phyloP scores from a whole-genome alignment of 2,329 filamentous ascomycete genomes.

The Talaromyces pinophilus region DNA sequence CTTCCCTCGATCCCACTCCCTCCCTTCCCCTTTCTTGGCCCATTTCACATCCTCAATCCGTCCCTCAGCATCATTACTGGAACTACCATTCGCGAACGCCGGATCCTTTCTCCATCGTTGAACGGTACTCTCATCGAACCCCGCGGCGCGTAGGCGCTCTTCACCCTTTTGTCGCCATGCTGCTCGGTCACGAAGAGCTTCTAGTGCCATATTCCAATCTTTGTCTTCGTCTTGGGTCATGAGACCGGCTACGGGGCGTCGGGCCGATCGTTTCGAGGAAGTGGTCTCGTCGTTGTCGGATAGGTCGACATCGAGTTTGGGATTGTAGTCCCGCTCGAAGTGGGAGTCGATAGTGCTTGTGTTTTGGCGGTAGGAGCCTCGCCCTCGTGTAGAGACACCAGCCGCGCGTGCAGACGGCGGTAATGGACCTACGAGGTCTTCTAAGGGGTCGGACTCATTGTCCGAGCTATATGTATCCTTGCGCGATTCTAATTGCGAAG shows the following conservation, averaged over 20 bases:
- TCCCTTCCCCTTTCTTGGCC: constrained; percentile 67
- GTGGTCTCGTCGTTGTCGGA: constrained; percentile 55
- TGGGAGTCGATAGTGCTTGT: constrained; percentile 73
- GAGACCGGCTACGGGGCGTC: constrained; percentile 41
- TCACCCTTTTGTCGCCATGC: constrained; percentile 75
- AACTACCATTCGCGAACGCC: constrained; percentile 50
- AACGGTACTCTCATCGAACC: constrained; percentile 75
- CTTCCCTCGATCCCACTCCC: constrained; percentile 69
- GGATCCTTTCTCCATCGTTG: constrained; percentile 67
- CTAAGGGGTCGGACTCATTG: constrained; percentile 66
- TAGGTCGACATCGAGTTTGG: constrained; percentile 46
- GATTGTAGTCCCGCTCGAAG: constrained; percentile 69
- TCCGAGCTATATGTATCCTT: constrained; percentile 24
- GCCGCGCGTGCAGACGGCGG: constrained; percentile 48
- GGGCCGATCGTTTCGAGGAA: constrained; percentile 56
- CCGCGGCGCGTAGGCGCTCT: constrained; percentile 72
- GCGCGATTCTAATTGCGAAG: not conserved
- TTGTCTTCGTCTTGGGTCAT: constrained; percentile 62
- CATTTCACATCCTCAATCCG: constrained; percentile 71
- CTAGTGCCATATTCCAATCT: constrained; percentile 78
- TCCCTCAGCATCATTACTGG: constrained; percentile 40
- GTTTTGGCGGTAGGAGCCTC: constrained; percentile 63
- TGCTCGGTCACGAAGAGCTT: constrained; percentile 76
- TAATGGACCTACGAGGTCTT: constrained; percentile 73
- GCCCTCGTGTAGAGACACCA: constrained; percentile 60